phyloP scores from a whole-genome alignment of 2,329 filamentous ascomycete species.

The Sordariomycetes sp. region DNA sequence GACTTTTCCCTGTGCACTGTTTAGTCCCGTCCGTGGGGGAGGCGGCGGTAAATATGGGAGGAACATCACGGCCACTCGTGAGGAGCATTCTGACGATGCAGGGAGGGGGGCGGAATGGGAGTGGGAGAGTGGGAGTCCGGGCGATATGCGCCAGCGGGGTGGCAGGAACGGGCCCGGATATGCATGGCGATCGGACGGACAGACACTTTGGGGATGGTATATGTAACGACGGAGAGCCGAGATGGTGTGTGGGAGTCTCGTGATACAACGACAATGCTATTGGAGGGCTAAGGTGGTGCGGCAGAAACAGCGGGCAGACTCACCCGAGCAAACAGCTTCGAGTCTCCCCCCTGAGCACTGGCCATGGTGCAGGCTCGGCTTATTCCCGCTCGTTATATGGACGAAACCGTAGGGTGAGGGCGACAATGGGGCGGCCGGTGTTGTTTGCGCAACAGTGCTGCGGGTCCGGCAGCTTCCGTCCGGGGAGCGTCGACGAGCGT shows the following conservation, averaged over 20 bases:
- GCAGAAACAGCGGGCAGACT: slow-evolving; percentile 19
- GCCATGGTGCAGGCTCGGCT: slow-evolving; percentile 32
- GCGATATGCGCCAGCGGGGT: background rate
- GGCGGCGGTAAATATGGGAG: slow-evolving; percentile 40
- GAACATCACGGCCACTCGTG: slow-evolving; percentile 29
- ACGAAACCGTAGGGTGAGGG: background rate
- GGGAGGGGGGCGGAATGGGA: background rate
- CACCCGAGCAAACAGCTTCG: slow-evolving; percentile 98
- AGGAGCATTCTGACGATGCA: background rate
- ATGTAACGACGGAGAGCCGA: background rate
- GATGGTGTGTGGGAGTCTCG: background rate
- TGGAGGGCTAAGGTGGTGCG: background rate
- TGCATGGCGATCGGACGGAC: background rate
- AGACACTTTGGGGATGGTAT: background rate
- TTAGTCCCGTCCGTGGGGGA: slow-evolving; percentile 37
- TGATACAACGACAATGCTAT: background rate
- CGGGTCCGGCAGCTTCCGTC: background rate
- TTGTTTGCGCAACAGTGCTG: background rate
- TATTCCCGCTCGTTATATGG: background rate
- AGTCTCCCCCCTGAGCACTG: slow-evolving; percentile 68
- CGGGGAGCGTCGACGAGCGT: background rate
- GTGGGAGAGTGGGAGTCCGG: background rate
- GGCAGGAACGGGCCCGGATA: background rate
- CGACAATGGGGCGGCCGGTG: background rate
- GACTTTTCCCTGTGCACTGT: slow-evolving; percentile 82